A percentile compares a stretch with the other conserved stretches of the same genome.
These are phyloP conservation scores for Podaxis mareebaensis DNA, from an alignment of 768 basidiomycete species.

Conservation along the genomic window DNA sequence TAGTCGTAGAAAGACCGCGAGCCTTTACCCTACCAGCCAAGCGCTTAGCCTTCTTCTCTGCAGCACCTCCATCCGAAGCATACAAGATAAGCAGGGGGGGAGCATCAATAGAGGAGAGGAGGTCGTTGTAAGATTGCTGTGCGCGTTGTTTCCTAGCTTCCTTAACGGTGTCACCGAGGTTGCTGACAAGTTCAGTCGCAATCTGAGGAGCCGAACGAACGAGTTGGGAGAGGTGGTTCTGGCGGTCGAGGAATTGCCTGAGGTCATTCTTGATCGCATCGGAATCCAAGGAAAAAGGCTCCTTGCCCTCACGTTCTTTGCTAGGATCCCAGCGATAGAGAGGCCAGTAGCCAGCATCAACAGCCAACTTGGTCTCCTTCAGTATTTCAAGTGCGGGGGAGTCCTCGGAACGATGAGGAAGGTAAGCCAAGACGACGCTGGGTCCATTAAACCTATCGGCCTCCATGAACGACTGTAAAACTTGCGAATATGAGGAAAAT, in stretches of 20 bases:
- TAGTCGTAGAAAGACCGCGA: slow-evolving; percentile 75
- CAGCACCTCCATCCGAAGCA: slow-evolving; percentile 91
- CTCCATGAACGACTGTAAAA: slow-evolving; percentile 87
- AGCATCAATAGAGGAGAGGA: slow-evolving; percentile 83
- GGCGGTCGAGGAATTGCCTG: slow-evolving; percentile 89
- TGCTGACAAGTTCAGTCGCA: slow-evolving; percentile 80
- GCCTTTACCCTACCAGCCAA: slow-evolving; percentile 80
- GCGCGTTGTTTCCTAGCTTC: slow-evolving; percentile 83
- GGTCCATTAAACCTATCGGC: slow-evolving; percentile 91
- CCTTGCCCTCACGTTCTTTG: slow-evolving; percentile 71
- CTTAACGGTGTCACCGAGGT: slow-evolving; percentile 80
- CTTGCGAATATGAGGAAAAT: slow-evolving; percentile 94
- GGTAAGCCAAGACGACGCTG: slow-evolving; percentile 89
- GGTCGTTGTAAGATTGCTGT: slow-evolving; percentile 78
- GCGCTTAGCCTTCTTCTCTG: slow-evolving; percentile 96
- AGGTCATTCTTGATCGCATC: slow-evolving; percentile 93
- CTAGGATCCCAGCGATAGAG: slow-evolving; percentile 96
- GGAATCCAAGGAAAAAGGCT: slow-evolving; percentile 91
- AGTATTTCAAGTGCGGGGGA: slow-evolving; percentile 84
- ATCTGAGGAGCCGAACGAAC: slow-evolving; percentile 78
- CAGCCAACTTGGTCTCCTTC: slow-evolving; percentile 96
- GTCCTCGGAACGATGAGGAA: slow-evolving; percentile 82
- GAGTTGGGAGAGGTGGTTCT: slow-evolving; percentile 96
- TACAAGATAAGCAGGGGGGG: slow-evolving; percentile 90
- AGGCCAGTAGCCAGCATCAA: slow-evolving; percentile 97